These are phyloP conservation scores for Colletotrichum falcatum DNA, from an alignment of 2,329 filamentous ascomycete genomes.

Conservation along the genomic window DNA sequence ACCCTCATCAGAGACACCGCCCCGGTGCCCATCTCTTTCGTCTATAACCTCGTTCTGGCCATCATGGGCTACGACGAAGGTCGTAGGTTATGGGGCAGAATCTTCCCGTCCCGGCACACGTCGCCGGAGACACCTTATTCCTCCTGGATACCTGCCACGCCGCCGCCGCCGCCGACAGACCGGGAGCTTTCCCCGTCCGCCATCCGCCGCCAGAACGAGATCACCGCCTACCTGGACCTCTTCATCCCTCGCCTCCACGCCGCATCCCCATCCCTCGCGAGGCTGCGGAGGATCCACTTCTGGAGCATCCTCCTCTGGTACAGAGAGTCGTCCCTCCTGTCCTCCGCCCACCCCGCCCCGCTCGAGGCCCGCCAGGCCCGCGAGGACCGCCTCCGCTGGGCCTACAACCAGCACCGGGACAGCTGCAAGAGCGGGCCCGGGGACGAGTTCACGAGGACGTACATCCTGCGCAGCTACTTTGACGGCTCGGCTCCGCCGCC, in stretches of 20 bases:
- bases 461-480: neutral
- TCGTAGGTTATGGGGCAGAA: neutral
- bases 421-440: neutral
- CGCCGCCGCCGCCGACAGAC: neutral
- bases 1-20: neutral
- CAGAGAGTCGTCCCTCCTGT: neutral
- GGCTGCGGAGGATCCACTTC: neutral
- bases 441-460: constrained; percentile 8
- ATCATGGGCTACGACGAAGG: constrained; percentile 1
- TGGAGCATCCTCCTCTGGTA: constrained; percentile 5
- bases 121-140: neutral
- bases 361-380: neutral
- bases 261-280: neutral
- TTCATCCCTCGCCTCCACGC: neutral
- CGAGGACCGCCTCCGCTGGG: neutral
- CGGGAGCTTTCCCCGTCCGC: neutral
- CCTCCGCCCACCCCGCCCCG: neutral
- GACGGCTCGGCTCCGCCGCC: neutral
- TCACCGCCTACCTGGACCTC: neutral
- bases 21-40: neutral
- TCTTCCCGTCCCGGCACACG: neutral
- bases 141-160: constrained; percentile 1
- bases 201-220: neutral
- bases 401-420: neutral
- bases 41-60: constrained; percentile 1